These are phyloP conservation scores for Nigrospora oryzae DNA, from an alignment of 2,329 filamentous ascomycete genomes.

Conservation along the genomic window DNA sequence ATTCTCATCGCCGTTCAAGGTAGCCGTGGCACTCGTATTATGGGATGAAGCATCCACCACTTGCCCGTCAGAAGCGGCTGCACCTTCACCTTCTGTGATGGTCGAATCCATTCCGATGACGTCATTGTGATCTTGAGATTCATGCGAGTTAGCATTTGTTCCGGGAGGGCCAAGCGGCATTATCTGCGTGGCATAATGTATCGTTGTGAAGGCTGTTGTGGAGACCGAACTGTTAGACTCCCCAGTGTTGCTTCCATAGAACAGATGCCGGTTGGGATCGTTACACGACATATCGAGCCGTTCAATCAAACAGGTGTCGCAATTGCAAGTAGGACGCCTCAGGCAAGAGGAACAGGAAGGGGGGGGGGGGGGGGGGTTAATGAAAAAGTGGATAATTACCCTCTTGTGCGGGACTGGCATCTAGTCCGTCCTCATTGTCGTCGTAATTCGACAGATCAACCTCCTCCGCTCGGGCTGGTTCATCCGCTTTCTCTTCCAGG, in stretches of 20 bases:
- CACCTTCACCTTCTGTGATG: too few relatives aligned
- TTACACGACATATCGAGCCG: conserved; percentile 1
- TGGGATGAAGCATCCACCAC: conserved; percentile 23
- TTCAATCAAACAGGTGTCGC: conserved; percentile 10
- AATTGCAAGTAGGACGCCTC: conserved; percentile 5
- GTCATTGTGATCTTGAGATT: neutral
- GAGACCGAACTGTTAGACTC: neutral
- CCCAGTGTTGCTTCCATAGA: too few relatives aligned
- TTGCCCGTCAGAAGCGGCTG: conserved; percentile 5
- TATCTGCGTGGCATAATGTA: neutral
- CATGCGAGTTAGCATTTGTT: neutral
- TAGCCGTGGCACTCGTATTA: conserved; percentile 24
- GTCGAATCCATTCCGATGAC: neutral
- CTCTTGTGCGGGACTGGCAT: conserved; percentile 14
- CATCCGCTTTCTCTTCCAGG: neutral
- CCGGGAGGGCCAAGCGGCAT: neutral
- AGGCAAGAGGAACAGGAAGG: conserved; percentile 2
- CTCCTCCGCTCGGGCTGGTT: conserved; percentile 1
- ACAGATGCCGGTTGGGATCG: too few relatives aligned
- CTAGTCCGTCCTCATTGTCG: conserved; percentile 12
- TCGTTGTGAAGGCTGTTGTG: neutral
- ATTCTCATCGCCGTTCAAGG: conserved; percentile 20
- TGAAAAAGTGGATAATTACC: conserved; percentile 13
- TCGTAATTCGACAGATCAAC: conserved; percentile 2
- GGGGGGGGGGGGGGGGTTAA: too few relatives aligned